Evolutionary conservation across 2,329 filamentous ascomycete genomes (phyloP).

Genomic region (Cladosporium cucumerinum): DNA sequence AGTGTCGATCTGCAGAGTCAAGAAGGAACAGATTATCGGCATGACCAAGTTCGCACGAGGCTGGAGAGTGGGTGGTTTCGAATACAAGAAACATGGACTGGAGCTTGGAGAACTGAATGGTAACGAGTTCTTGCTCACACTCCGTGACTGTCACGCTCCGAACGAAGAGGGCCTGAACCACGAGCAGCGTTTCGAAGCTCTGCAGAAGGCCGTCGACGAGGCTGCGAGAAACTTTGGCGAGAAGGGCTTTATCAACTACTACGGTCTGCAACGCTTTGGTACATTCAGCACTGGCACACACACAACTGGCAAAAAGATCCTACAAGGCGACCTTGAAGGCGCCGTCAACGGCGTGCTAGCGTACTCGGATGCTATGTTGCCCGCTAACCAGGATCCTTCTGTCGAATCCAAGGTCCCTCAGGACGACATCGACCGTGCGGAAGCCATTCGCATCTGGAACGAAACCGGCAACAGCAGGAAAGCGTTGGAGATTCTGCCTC

Average conservation of each 20-base stretch:
- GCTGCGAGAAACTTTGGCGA: constrained; percentile 65
- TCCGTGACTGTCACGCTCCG: constrained; percentile 75
- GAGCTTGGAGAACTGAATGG: constrained; percentile 80
- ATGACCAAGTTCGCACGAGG: constrained; percentile 61
- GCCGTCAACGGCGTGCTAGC: constrained; percentile 75
- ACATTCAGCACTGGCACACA: constrained; percentile 85
- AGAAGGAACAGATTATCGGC: constrained; percentile 60
- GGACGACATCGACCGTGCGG: constrained; percentile 76
- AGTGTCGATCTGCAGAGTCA: constrained; percentile 63
- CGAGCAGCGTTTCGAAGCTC: constrained; percentile 45
- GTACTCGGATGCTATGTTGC: constrained; percentile 64
- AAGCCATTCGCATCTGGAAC: constrained; percentile 72
- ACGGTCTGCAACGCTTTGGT: constrained; percentile 93
- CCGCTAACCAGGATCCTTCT: constrained; percentile 47
- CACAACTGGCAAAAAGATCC: constrained; percentile 75
- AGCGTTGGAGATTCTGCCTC: constrained; percentile 56
- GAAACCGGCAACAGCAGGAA: constrained; percentile 47
- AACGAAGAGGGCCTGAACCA: constrained; percentile 35
- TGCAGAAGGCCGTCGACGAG: constrained; percentile 49
- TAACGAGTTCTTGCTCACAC: constrained; percentile 89
- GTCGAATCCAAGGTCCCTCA: constrained; percentile 54
- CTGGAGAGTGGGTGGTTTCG: constrained; percentile 72
- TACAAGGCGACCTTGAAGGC: constrained; percentile 75
- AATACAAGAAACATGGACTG: constrained; percentile 67
- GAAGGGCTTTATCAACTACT: constrained; percentile 94